phyloP scores from a whole-genome alignment of 768 basidiomycete species.

The Boletus rubescentipes region DNA sequence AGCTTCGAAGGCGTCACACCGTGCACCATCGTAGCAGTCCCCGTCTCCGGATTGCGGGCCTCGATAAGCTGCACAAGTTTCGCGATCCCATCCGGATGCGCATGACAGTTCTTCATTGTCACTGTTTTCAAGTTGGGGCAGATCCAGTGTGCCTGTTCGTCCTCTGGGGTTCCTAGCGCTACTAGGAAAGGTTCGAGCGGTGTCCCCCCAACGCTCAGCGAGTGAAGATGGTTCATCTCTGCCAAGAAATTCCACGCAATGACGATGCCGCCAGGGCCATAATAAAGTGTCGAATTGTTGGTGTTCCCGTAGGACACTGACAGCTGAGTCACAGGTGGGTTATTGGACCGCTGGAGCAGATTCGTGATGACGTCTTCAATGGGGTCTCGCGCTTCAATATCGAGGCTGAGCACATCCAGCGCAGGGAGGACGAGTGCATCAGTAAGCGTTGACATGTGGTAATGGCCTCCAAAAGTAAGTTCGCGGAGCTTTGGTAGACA shows the following conservation, averaged over 20 bases:
- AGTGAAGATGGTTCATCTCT: constrained; percentile 57
- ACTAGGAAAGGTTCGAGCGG: constrained; percentile 62
- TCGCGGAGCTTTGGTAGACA: constrained; percentile 54
- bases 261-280: constrained; percentile 55
- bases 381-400: constrained; percentile 74
- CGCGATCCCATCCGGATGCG: constrained; percentile 60
- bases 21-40: constrained; percentile 35
- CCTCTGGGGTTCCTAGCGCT: constrained; percentile 58
- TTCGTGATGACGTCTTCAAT: constrained; percentile 68
- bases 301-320: constrained; percentile 58
- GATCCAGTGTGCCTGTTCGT: constrained; percentile 57
- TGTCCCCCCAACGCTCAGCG: constrained; percentile 62
- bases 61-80: constrained; percentile 74
- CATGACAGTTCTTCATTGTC: constrained; percentile 62
- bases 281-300: constrained; percentile 48
- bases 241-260: constrained; percentile 67
- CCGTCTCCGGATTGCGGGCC: constrained; percentile 59
- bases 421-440: constrained; percentile 60
- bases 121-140: constrained; percentile 63
- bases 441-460: constrained; percentile 57
- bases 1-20: constrained; percentile 55
- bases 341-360: constrained; percentile 58
- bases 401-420: constrained; percentile 59
- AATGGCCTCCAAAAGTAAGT: constrained; percentile 66
- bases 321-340: constrained; percentile 57